A percentile compares a stretch with the other conserved stretches of the same genome.
These are phyloP conservation scores for Daedaleopsis nitida DNA, from an alignment of 768 basidiomycete genomes.

Conservation along the genomic window DNA sequence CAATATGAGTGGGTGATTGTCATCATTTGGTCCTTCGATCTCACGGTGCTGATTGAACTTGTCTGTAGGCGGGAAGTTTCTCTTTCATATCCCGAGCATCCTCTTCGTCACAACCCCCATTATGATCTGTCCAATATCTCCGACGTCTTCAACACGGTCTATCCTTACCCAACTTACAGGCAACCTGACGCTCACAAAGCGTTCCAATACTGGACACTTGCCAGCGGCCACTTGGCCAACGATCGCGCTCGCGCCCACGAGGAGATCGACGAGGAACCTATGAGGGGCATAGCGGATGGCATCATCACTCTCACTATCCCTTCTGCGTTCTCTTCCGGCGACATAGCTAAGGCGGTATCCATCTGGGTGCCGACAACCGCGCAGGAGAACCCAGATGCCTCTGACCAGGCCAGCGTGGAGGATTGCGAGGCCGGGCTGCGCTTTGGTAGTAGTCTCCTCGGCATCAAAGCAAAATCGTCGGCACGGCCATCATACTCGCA, in stretches of 20 bases:
- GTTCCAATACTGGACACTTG: not conserved
- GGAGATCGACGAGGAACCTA: not conserved
- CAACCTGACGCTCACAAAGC: not conserved
- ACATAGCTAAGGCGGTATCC: not conserved
- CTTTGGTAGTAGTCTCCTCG: not conserved
- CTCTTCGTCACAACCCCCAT: not conserved
- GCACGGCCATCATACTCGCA: not conserved
- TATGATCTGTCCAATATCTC: too few relatives aligned
- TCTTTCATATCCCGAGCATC: not conserved
- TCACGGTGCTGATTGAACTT: not conserved
- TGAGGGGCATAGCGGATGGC: not conserved
- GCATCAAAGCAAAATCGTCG: not conserved
- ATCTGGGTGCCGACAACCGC: not conserved
- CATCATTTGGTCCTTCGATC: not conserved
- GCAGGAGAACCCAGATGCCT: not conserved
- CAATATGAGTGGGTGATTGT: not conserved
- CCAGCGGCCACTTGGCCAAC: not conserved
- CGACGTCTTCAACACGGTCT: too few relatives aligned
- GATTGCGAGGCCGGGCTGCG: not conserved
- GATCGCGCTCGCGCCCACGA: not conserved
- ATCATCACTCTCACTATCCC: not conserved
- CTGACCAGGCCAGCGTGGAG: not conserved
- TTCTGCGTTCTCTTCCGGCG: not conserved
- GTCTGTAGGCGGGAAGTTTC: not conserved
- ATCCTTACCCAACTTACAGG: too few relatives aligned